A percentile compares a stretch with the other conserved stretches of the same genome.
Conservation (phyloP, 140 eudicot genomes). For the Cichorium intybus region DNA sequence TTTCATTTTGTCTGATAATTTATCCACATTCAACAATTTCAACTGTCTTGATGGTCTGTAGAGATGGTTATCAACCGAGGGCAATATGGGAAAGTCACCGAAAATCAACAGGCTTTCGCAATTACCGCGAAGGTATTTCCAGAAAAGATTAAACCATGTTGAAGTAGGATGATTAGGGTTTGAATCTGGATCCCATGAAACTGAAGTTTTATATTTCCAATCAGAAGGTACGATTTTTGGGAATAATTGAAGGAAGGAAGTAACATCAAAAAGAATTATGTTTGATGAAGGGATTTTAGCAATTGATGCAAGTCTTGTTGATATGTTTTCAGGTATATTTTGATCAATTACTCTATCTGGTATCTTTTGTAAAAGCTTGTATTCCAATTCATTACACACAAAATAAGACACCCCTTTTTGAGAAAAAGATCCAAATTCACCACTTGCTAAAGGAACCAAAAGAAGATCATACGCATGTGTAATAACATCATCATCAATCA, state of each 20-base stretch:
- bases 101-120: constrained; percentile 60
- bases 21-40: constrained; percentile 64
- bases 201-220: constrained; percentile 72
- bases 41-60: constrained; percentile 62
- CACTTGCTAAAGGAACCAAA: constrained; percentile 93
- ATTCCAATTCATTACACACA: constrained; percentile 85
- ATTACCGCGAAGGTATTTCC: constrained; percentile 75
- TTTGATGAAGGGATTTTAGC: constrained; percentile 73
- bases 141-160: constrained; percentile 74
- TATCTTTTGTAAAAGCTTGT: constrained; percentile 59
- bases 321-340: constrained; percentile 49
- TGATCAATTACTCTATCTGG: constrained; percentile 65
- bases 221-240: constrained; percentile 69
- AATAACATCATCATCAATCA: constrained; percentile 83
- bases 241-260: constrained; percentile 54
- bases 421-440: constrained; percentile 73
- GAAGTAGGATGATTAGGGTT: constrained; percentile 57
- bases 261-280: constrained; percentile 48
- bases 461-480: constrained; percentile 57
- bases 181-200: constrained; percentile 62
- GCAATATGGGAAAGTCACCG: constrained; percentile 92
- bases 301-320: constrained; percentile 57
- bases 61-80: constrained; percentile 74
- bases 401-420: constrained; percentile 64
- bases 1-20: constrained; percentile 59